These are phyloP conservation scores for Pouteria glomerata DNA, from an alignment of 148 eudicot genomes.

Conservation along the genomic window DNA sequence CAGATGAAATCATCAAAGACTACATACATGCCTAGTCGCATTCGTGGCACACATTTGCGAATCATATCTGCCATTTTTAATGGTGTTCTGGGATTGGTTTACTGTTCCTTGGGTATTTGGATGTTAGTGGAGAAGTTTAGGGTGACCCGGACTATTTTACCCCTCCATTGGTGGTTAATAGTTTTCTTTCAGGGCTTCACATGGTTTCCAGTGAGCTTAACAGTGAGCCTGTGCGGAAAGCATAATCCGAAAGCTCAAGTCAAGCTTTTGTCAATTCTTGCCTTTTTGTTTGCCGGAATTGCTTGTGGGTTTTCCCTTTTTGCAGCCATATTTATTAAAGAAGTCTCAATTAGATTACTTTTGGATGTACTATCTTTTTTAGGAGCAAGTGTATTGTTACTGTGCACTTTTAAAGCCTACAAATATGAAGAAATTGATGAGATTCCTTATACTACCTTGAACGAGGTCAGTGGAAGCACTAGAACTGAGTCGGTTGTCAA, in stretches of 20 bases:
- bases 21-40: too few relatives aligned
- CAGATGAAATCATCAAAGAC: constrained; percentile 29
- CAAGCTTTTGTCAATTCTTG: constrained; percentile 40
- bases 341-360: constrained; percentile 37
- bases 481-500: constrained; percentile 25
- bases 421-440: constrained; percentile 31
- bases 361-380: constrained; percentile 54
- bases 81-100: constrained; percentile 51
- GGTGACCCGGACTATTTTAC: constrained; percentile 27
- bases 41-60: constrained; percentile 35
- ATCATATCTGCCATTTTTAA: constrained; percentile 44
- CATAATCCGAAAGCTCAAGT: constrained; percentile 23
- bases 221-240: constrained; percentile 39
- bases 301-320: constrained; percentile 33
- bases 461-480: constrained; percentile 19
- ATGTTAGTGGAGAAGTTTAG: constrained; percentile 32
- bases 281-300: constrained; percentile 37
- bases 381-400: constrained; percentile 59
- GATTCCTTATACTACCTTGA: constrained; percentile 46
- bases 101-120: constrained; percentile 51
- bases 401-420: constrained; percentile 58
- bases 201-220: constrained; percentile 48
- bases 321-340: constrained; percentile 24
- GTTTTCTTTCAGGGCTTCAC: constrained; percentile 46
- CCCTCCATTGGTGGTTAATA: constrained; percentile 57